A percentile compares a stretch with the other conserved stretches of the same genome.
Evolutionary conservation across 108 stramenopile species (phyloP).

Genomic region (Schizochytrium sp.): DNA sequence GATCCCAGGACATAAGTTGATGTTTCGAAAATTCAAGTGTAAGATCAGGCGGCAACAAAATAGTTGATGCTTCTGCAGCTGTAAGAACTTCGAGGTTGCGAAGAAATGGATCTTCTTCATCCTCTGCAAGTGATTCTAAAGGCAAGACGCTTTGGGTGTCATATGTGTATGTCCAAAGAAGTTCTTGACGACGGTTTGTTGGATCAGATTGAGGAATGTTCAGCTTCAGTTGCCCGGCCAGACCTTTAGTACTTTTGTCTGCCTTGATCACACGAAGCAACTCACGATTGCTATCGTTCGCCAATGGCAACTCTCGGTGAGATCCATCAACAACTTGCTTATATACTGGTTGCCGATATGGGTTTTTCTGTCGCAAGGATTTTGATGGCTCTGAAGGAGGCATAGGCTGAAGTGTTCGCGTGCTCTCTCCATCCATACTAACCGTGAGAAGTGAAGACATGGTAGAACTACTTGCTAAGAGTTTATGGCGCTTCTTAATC

Average conservation of each 20-base stretch:
- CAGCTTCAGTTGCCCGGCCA: too few species aligned
- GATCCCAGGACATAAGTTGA: too few species aligned
- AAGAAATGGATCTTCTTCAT: background rate
- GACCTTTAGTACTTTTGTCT: too few species aligned
- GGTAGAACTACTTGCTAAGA: background rate
- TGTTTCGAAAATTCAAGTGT: too few species aligned
- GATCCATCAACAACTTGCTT: background rate
- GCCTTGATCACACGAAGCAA: background rate
- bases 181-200: background rate
- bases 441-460: slow-evolving; percentile 6
- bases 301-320: background rate
- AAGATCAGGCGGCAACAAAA: background rate
- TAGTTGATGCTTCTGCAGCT: background rate
- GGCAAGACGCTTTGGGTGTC: background rate
- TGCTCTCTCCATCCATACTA: background rate
- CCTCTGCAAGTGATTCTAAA: background rate
- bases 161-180: background rate
- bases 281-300: background rate
- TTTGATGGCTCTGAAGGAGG: background rate
- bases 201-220: background rate
- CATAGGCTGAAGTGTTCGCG: too few species aligned
- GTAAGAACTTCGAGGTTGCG: slow-evolving; percentile 1
- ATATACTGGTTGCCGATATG: background rate
- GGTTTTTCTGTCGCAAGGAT: background rate
- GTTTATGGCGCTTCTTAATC: too few species aligned